phyloP scores from a whole-genome alignment of 129 eudicot genomes.

The Flaveria linearis region DNA sequence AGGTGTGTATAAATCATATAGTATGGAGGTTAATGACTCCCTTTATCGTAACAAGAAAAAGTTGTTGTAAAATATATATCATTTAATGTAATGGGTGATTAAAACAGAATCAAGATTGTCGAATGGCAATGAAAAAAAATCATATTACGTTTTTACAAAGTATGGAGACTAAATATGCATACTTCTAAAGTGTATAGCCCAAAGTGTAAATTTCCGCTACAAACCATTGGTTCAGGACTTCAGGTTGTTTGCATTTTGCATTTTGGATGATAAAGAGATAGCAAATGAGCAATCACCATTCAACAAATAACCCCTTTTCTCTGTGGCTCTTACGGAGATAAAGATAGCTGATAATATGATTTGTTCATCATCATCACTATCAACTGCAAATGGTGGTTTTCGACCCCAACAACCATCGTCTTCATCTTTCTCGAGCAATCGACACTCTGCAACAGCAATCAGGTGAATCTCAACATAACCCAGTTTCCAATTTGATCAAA shows the following conservation, averaged over 20 bases:
- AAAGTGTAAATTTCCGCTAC: conserved; percentile 1
- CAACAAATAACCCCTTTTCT: background rate
- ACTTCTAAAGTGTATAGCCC: background rate
- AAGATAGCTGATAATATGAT: conserved; percentile 19
- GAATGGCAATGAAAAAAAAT: background rate
- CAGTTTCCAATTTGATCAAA: conserved; percentile 8
- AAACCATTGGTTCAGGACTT: conserved; percentile 26
- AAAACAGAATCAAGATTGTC: background rate
- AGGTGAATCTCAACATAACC: conserved; percentile 33
- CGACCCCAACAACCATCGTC: conserved; percentile 29
- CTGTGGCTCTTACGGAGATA: background rate
- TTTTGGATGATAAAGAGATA: conserved; percentile 26
- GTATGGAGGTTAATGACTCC: too few relatives aligned
- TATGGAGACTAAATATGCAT: background rate
- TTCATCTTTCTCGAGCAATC: conserved; percentile 43
- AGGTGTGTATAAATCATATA: too few relatives aligned
- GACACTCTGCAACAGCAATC: conserved; percentile 33
- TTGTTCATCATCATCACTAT: conserved; percentile 30
- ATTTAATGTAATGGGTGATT: too few relatives aligned
- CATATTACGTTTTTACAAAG: background rate
- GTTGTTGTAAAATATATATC: too few relatives aligned
- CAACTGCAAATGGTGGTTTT: conserved; percentile 28
- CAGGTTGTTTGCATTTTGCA: conserved; percentile 17
- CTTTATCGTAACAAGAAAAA: too few relatives aligned
- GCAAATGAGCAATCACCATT: conserved; percentile 3